Base-by-base conservation (phyloP, 2,329 filamentous ascomycete genomes). In the Chaetomiaceae sp. region DNA sequence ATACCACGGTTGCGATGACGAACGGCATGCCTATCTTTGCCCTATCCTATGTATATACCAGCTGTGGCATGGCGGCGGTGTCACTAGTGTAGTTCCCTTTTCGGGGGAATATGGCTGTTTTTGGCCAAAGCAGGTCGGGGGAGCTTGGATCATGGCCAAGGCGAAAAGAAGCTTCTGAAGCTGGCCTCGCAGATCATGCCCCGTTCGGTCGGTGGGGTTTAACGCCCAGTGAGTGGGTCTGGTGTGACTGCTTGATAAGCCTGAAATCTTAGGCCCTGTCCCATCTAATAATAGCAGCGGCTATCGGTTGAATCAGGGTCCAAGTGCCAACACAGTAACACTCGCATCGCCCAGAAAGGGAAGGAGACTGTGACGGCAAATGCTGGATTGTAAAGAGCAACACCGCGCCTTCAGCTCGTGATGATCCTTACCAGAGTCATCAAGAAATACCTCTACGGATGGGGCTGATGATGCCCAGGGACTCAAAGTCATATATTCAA, bases 151-250 rank as follows among this genome's bases (percentile, higher is more conserved):
- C 33, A 37, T 23, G 34, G 33, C 44, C 44, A 37, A 47, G 34
- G n/a, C 43, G 18, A 40, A 33, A 33, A 36, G 21, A 50, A 50
- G 36, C 25, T 30, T 37, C 25, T 21, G 27, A 32, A 23, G 8
- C 27, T n/a, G 21, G 6, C 38, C 11, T 52, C 43, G 49, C 49
- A 51, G 49, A 34, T 42, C 49, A 52, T 47, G 36, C 49, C 49
- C 33, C 10, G 36, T 52, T 52, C 18, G 36, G 34, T 25, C 23
- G 13, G 41, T 20, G 42, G 42, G 21, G 21, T 25, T n/a, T n/a
- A n/a, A n/a, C n/a, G n/a, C n/a, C n/a, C 9, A 16, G 10, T 36
- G 23, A 30, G 37, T 36, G 38, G 37, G 20, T 9, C 29, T n/a
- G 6, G 33, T 16, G 20, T 25, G 20, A n/a, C n/a, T n/a, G 42